phyloP scores from a whole-genome alignment of 371 early-diverging fungal species.

The Actinomucor elegans region DNA sequence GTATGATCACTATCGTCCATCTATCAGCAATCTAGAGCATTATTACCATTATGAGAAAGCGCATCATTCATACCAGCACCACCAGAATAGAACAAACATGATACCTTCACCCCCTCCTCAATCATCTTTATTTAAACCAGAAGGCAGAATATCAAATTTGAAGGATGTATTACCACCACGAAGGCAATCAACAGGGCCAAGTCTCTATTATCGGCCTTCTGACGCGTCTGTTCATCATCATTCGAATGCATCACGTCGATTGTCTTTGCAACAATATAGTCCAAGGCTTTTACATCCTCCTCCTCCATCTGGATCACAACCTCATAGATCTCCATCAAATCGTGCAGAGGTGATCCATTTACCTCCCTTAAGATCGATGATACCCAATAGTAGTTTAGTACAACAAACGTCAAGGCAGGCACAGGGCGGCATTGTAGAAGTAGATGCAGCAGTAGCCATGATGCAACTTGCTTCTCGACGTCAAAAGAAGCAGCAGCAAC shows the following conservation, averaged over 20 bases:
- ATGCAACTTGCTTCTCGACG: slow-evolving; percentile 20
- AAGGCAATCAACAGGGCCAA: slow-evolving; percentile 11
- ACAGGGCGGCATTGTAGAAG: slow-evolving; percentile 15
- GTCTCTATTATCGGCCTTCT: background rate
- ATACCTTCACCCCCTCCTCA: slow-evolving; percentile 22
- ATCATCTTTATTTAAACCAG: slow-evolving; percentile 7
- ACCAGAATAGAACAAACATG: slow-evolving; percentile 3
- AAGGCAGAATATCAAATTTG: slow-evolving; percentile 10
- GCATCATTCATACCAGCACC: background rate
- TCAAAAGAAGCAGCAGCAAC: background rate
- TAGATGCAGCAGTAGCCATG: slow-evolving; percentile 25
- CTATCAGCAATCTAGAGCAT: background rate
- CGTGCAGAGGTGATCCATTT: slow-evolving; percentile 11
- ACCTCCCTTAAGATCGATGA: slow-evolving; percentile 19
- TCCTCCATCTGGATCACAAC: background rate
- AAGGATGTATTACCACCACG: slow-evolving; percentile 1
- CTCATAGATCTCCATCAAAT: background rate
- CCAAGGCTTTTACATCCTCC: background rate
- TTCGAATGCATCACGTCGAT: background rate
- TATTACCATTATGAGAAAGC: background rate
- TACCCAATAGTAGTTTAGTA: background rate
- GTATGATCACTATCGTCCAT: slow-evolving; percentile 8
- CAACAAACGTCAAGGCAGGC: background rate
- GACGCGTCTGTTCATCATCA: background rate
- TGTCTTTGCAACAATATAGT: slow-evolving; percentile 9